phyloP scores from a whole-genome alignment of 1,139 yeast genomes.

The Yamadazyma membranifaciens region DNA sequence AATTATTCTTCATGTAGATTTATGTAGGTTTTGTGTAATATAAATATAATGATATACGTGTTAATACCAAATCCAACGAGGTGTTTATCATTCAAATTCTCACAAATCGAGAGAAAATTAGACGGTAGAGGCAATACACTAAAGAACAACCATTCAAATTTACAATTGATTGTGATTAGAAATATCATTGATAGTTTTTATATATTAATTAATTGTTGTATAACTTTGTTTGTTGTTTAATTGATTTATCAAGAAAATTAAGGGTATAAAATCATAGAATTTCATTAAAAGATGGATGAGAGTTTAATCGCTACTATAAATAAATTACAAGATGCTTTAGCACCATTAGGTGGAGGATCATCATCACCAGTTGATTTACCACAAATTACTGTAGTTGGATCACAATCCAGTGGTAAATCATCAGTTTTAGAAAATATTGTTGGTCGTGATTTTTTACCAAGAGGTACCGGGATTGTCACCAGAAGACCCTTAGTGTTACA shows the following conservation, averaged over 20 bases:
- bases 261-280: background rate
- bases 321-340: slow-evolving; percentile 89
- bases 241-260: too few species aligned
- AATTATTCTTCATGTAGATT: background rate
- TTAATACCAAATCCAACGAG: background rate
- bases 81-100: slow-evolving; percentile 5
- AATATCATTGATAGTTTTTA: background rate
- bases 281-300: slow-evolving; percentile 66
- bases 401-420: slow-evolving; percentile 92
- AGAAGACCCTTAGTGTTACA: slow-evolving; percentile 88
- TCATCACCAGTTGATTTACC: slow-evolving; percentile 88
- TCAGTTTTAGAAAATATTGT: slow-evolving; percentile 93
- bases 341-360: slow-evolving; percentile 88
- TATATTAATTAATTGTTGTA: background rate
- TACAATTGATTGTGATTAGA: too few species aligned
- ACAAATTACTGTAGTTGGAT: slow-evolving; percentile 94
- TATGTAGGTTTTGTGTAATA: background rate
- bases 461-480: slow-evolving; percentile 96
- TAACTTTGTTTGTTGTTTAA: too few species aligned
- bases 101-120: slow-evolving; percentile 4
- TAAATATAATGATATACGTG: too few species aligned
- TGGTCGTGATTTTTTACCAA: slow-evolving; percentile 90
- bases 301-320: slow-evolving; percentile 86
- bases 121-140: slow-evolving; percentile 5
- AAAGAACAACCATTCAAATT: too few species aligned